Evolutionary conservation across 306 rosid species (phyloP), one percentile per base, ranked within the genome.

Genomic region (Gastrolobium bilobum): DNA sequence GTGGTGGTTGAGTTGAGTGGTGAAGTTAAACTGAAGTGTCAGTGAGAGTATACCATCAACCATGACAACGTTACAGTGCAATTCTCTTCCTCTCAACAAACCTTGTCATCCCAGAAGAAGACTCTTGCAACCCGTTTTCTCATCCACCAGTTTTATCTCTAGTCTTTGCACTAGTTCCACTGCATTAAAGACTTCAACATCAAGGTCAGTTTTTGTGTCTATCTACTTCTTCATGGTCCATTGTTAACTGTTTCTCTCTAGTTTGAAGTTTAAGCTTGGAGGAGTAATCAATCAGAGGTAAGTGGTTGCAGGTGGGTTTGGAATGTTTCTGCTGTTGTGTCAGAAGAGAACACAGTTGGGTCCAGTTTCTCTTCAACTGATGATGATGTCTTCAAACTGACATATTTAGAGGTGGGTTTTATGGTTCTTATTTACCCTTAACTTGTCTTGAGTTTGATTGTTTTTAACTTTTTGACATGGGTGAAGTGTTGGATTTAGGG

Each of bases 381-480:
- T 20, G 78, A 79, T 20, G 89, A 88, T 71, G 84, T 43, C 75
- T 92, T 92, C 88, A 87, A 84, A 61, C 89, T 94, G 83, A 94
- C 97, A 14, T 90, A 92, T 81, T 90, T 94, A 82, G 97, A 94
- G 93, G 95, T 91, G 83, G 67, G 79, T 86, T 86, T 79, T 77
- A 42, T 7, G 64, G 71, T 84, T 75, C 38, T 53, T 64, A 20
- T 20, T 20, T 20, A 4, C 20, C 62, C 66, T 76, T 57, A 56
- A 64, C 61, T 38, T 78, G 53, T 78, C 62, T 15, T 52, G 34
- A 72, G 26, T 77, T 85, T 85, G 71, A 40, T 37, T 69, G 2
- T 51, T 72, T 59, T 81, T 34, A 20, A 33, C 51, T 7, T 11
- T 48, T 71, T 83, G 60, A 79, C 72, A 31, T 64, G 39, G 57